Evolutionary conservation across 148 eudicot species (phyloP).

Genomic region (Spergularia bocconei): DNA sequence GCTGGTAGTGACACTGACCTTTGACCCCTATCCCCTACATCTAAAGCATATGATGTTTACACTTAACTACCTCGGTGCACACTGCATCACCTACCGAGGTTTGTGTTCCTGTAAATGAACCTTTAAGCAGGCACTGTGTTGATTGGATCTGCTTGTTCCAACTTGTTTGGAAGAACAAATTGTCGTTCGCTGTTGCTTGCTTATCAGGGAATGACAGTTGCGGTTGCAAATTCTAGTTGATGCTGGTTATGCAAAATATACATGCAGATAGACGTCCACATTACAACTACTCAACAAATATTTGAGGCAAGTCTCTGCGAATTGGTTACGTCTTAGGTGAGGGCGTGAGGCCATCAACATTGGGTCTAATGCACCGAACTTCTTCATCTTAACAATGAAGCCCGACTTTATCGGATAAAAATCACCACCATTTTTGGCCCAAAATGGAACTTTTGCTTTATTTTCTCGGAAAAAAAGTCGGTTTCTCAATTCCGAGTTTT

Average conservation of each 20-base stretch:
- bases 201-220: not conserved
- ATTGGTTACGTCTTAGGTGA: not conserved
- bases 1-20: conserved; percentile 13
- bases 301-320: too few species aligned
- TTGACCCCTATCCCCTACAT: conserved; percentile 8
- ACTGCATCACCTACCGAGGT: conserved; percentile 14
- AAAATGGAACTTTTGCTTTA: too few species aligned
- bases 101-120: not conserved
- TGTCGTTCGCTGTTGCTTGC: not conserved
- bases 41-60: conserved; percentile 2
- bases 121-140: not conserved
- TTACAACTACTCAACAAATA: too few species aligned
- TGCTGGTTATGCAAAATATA: too few species aligned
- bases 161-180: conserved; percentile 15
- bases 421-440: too few species aligned
- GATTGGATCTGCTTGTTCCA: conserved; percentile 15
- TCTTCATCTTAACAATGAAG: too few species aligned
- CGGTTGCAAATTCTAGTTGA: not conserved
- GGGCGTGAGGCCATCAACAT: too few species aligned
- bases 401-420: too few species aligned
- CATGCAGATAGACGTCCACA: too few species aligned
- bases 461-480: too few species aligned
- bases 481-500: too few species aligned
- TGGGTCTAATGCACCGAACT: too few species aligned
- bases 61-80: conserved; percentile 12